A percentile compares a stretch with the other conserved stretches of the same genome.
Conservation (phyloP, 108 stramenopile species). For the Nitzschia inconspicua region DNA sequence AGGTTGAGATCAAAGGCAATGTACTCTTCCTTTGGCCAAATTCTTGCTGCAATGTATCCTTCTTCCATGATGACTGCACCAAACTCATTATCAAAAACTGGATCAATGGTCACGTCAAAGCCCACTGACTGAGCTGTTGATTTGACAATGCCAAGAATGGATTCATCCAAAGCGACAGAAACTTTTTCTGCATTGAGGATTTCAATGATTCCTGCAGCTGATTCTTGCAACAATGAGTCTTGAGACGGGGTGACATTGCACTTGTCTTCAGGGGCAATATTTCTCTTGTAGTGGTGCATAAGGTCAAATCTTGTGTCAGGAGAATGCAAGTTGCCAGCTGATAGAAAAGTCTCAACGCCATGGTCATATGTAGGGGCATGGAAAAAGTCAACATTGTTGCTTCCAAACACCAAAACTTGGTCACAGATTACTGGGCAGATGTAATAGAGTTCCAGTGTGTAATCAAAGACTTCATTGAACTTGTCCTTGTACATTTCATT, state of each 20-base stretch:
- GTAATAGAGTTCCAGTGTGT: slow-evolving; percentile 20
- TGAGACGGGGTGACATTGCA: not conserved
- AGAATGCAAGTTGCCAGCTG: not conserved
- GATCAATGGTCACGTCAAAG: slow-evolving; percentile 20
- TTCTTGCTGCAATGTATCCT: slow-evolving; percentile 59
- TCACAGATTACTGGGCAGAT: slow-evolving; percentile 57
- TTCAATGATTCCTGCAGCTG: slow-evolving; percentile 34
- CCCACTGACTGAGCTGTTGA: slow-evolving; percentile 30
- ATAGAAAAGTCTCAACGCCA: slow-evolving; percentile 10
- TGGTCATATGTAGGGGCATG: slow-evolving; percentile 23
- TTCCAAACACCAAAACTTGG: slow-evolving; percentile 36
- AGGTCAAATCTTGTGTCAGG: slow-evolving; percentile 5
- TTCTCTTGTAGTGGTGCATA: slow-evolving; percentile 31
- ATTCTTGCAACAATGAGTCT: not conserved
- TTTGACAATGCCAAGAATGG: slow-evolving; percentile 11
- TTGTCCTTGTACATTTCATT: slow-evolving; percentile 49
- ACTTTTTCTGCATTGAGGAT: slow-evolving; percentile 56
- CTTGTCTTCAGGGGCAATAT: slow-evolving; percentile 15
- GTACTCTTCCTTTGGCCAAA: slow-evolving; percentile 53
- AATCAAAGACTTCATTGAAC: slow-evolving; percentile 30
- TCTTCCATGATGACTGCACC: slow-evolving; percentile 31
- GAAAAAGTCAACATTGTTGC: slow-evolving; percentile 36
- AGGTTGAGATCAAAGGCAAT: slow-evolving; percentile 61
- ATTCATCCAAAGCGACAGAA: slow-evolving; percentile 17
- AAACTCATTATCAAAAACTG: slow-evolving; percentile 13